Evolutionary conservation across 805 yeast genomes (phyloP).

Genomic region (Ogataea naganishii): DNA sequence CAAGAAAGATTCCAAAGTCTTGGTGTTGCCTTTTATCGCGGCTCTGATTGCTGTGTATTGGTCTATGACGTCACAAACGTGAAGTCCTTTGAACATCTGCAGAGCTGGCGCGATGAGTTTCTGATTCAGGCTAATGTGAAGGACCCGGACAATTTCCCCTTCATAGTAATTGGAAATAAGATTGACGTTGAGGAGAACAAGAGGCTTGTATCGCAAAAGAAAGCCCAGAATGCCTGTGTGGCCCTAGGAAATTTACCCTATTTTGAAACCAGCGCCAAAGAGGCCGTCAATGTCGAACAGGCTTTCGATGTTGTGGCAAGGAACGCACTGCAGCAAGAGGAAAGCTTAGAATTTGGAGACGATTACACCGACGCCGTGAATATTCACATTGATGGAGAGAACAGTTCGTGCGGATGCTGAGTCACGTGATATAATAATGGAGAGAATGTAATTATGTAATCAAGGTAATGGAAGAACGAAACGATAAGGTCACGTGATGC

Average conservation of each 20-base stretch:
- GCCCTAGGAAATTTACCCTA: constrained; percentile 69
- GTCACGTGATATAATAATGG: no score
- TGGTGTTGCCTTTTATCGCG: constrained; percentile 95
- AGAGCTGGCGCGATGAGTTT: constrained; percentile 93
- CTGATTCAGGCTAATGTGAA: constrained; percentile 86
- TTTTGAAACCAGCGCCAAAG: constrained; percentile 97
- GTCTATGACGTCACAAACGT: constrained; percentile 94
- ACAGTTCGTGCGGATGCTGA: constrained; percentile 68
- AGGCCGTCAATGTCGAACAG: constrained; percentile 87
- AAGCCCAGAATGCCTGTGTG: constrained; percentile 33
- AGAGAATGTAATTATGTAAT: no score
- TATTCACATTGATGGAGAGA: constrained; percentile 82
- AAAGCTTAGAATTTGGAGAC: constrained; percentile 81
- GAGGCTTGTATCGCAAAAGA: constrained; percentile 56
- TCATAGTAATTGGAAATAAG: constrained; percentile 90
- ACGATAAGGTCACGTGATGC: no score
- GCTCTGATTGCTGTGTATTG: constrained; percentile 95
- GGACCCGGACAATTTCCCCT: constrained; percentile 93
- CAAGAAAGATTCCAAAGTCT: constrained; percentile 95
- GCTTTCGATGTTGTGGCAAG: constrained; percentile 96
- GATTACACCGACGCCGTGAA: constrained; percentile 96
- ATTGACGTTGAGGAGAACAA: constrained; percentile 90
- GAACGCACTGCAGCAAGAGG: constrained; percentile 93
- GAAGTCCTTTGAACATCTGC: constrained; percentile 82
- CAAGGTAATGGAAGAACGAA: no score